Evolutionary conservation across 768 basidiomycete genomes (phyloP), one percentile per base, ranked within the genome.

Genomic region (Inosperma sp.): DNA sequence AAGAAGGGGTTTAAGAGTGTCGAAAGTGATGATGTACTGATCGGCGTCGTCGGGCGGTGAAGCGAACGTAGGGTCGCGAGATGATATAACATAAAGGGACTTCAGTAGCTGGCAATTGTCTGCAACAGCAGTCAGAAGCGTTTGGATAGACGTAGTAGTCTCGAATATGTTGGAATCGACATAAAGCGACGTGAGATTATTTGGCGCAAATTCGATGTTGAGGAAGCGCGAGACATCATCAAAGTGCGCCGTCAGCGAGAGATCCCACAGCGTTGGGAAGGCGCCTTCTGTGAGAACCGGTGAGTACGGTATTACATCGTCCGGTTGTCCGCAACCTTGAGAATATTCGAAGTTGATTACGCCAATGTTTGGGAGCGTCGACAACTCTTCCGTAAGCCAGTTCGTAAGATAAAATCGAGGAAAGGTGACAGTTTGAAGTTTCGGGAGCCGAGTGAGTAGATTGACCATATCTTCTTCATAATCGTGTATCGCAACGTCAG

Each of bases 311-410:
- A 59, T 50, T 1, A 78, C 69, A 52, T 84, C 82, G 2, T 46
- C 51, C 1, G 65, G 61, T 36, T 72, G 64, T 0, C 82, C 82
- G 12, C 56, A 60, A 5, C 82, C 81, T 51, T 82, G 78, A 0
- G 67, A 51, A 56, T 78, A 81, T 46, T 75, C 77, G 49, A 81
- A 84, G 47, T 82, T 79, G n/a, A 83, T 51, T 5, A 69, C 57
- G 5, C 65, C 63, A 0, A 84, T 71, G 40, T 75, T 57, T 21
- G 65, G 65, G 25, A 77, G 65, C 10, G 48, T 68, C 6, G 81
- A 79, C 13, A 80, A 63, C 3, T 68, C 59, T 49, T 80, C 71
- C n/a, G 78, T 63, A 16, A 82, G 55, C 1, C 59, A 55, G 2
- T 74, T 68, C 0, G 81, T 83, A 7, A 77, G 54, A 41, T 73